Conservation (phyloP, 257 asterid genomes). For the Orobanche coerulescens region DNA sequence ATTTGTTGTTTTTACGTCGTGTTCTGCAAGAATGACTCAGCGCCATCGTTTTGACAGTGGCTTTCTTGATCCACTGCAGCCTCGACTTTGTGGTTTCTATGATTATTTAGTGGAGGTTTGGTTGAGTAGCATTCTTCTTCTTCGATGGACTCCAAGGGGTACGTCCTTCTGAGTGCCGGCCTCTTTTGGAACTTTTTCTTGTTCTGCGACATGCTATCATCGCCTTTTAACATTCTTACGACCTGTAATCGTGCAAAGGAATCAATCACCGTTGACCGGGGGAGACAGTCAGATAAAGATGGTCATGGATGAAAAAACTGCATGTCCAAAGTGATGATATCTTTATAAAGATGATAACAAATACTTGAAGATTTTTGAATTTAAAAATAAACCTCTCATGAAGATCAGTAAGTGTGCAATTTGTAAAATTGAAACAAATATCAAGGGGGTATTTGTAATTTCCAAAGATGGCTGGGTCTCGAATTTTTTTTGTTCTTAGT, state of each 20-base stretch:
- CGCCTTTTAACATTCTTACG: conserved; percentile 65
- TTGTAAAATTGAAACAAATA: too few relatives aligned
- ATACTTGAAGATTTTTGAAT: too few relatives aligned
- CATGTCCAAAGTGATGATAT: too few relatives aligned
- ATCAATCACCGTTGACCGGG: not conserved
- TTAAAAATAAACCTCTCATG: too few relatives aligned
- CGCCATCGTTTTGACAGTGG: not conserved
- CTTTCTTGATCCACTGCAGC: conserved; percentile 16
- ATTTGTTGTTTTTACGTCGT: not conserved
- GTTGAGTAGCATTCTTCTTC: conserved; percentile 37
- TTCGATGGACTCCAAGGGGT: conserved; percentile 33
- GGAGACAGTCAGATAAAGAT: too few relatives aligned
- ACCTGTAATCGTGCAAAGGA: conserved; percentile 33
- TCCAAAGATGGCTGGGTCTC: not conserved
- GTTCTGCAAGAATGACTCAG: conserved; percentile 10
- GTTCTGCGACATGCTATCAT: conserved; percentile 45
- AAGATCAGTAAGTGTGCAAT: too few relatives aligned
- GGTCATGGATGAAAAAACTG: too few relatives aligned
- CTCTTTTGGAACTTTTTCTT: conserved; percentile 63
- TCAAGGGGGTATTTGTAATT: not conserved
- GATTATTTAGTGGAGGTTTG: conserved; percentile 17
- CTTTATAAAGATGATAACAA: too few relatives aligned
- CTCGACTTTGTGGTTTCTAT: conserved; percentile 24
- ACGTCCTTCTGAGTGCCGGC: conserved; percentile 56
- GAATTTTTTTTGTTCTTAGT: too few relatives aligned